These are phyloP conservation scores for Penicillium sp. DNA, from an alignment of 2,329 filamentous ascomycete genomes.

Conservation along the genomic window DNA sequence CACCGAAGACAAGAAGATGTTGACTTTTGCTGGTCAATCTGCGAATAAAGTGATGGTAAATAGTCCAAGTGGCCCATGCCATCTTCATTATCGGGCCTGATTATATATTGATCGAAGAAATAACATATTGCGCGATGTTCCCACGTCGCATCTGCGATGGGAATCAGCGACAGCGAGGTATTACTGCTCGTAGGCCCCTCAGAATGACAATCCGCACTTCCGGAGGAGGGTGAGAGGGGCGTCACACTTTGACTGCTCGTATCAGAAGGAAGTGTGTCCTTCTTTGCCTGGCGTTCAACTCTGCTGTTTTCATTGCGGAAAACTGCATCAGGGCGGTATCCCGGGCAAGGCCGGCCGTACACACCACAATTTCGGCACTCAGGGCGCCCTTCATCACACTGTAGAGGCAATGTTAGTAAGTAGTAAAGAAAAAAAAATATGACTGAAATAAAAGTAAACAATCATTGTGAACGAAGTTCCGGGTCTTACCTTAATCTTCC, in stretches of 20 bases:
- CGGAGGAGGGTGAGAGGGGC: constrained; percentile 1
- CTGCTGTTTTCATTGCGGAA: constrained; percentile 37
- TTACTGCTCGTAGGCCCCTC: not conserved
- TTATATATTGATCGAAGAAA: constrained; percentile 44
- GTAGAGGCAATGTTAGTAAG: not conserved
- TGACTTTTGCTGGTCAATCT: constrained; percentile 16
- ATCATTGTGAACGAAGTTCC: not conserved
- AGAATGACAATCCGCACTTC: not conserved
- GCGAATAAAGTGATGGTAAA: constrained; percentile 36
- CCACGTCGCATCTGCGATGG: constrained; percentile 33
- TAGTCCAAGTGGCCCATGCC: constrained; percentile 37
- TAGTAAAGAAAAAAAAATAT: not conserved
- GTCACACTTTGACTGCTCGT: not conserved
- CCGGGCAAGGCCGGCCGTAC: constrained; percentile 39
- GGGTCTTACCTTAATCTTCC: constrained; percentile 41
- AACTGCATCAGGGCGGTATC: constrained; percentile 37
- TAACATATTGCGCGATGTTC: constrained; percentile 41
- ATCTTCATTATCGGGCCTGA: constrained; percentile 23
- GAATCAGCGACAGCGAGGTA: constrained; percentile 17
- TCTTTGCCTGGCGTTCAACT: constrained; percentile 30
- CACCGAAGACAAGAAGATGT: constrained; percentile 29
- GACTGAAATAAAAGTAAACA: not conserved
- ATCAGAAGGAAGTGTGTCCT: constrained; percentile 5
- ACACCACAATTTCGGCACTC: constrained; percentile 38
- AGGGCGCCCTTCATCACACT: constrained; percentile 41